phyloP scores from a whole-genome alignment of 2,329 filamentous ascomycete genomes.

The Helotiales sp. region DNA sequence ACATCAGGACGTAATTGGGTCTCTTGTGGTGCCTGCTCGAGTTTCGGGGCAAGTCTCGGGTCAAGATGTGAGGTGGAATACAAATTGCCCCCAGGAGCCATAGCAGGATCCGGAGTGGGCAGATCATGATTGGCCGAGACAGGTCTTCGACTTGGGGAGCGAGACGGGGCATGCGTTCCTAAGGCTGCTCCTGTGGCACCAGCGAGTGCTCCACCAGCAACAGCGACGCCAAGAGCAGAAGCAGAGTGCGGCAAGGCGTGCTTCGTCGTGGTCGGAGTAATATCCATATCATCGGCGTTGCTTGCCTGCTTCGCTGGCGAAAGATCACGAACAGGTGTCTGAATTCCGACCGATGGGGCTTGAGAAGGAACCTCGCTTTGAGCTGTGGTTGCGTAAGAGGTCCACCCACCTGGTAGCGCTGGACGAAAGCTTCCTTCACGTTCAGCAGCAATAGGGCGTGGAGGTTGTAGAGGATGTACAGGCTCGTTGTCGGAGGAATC shows the following conservation, averaged over 20 bases:
- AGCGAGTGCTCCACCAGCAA: slow-evolving; percentile 41
- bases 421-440: slow-evolving; percentile 33
- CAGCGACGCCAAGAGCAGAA: slow-evolving; percentile 14
- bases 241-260: slow-evolving; percentile 21
- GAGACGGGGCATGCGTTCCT: not conserved
- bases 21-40: slow-evolving; percentile 23
- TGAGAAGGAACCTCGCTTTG: slow-evolving; percentile 14
- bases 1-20: slow-evolving; percentile 26
- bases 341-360: slow-evolving; percentile 1
- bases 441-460: slow-evolving; percentile 25
- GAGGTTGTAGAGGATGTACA: slow-evolving; percentile 14
- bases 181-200: slow-evolving; percentile 25
- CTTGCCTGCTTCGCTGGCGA: not conserved
- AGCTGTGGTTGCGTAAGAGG: slow-evolving; percentile 31
- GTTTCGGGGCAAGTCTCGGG: slow-evolving; percentile 24
- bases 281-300: slow-evolving; percentile 19
- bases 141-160: slow-evolving; percentile 1
- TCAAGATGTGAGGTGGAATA: slow-evolving; percentile 27
- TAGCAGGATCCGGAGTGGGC: slow-evolving; percentile 26
- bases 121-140: slow-evolving; percentile 12
- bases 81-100: slow-evolving; percentile 26
- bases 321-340: slow-evolving; percentile 8
- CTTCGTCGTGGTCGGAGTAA: slow-evolving; percentile 29
- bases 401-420: slow-evolving; percentile 34
- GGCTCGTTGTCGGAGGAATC: slow-evolving; percentile 7